phyloP scores from a whole-genome alignment of 495 filamentous ascomycete genomes.

The Podospora pseudopauciseta region DNA sequence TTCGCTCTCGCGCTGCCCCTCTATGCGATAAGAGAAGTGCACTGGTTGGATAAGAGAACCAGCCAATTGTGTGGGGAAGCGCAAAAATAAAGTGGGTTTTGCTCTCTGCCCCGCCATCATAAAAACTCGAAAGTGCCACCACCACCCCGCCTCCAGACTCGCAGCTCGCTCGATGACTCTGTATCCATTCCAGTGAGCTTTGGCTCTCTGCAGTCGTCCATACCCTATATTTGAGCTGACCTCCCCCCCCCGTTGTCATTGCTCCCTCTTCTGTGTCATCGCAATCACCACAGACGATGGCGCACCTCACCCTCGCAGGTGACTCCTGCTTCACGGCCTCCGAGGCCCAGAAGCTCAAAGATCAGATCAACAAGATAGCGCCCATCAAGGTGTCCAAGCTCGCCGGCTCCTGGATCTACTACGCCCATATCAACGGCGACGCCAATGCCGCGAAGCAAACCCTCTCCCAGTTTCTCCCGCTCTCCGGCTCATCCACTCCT shows the following conservation, averaged over 20 bases:
- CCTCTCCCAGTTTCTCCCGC: constrained; percentile 42
- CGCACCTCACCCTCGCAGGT: constrained; percentile 39
- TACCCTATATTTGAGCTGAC: neutral
- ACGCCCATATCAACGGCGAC: constrained; percentile 42
- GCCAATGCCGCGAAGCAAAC: constrained; percentile 31
- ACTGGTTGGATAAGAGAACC: neutral
- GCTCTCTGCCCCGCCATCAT: constrained; percentile 12
- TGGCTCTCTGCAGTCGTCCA: constrained; percentile 22
- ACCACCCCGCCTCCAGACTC: constrained; percentile 22
- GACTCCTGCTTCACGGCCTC: constrained; percentile 50
- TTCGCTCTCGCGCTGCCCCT: neutral
- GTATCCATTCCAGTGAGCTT: constrained; percentile 17
- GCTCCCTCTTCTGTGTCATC: constrained; percentile 7
- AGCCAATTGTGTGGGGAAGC: neutral
- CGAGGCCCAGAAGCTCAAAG: constrained; percentile 48
- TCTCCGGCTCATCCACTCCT: constrained; percentile 23
- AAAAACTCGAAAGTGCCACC: constrained; percentile 19
- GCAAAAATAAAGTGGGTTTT: neutral
- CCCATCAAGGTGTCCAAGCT: constrained; percentile 41
- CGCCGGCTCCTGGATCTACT: constrained; percentile 51
- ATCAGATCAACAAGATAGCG: constrained; percentile 43
- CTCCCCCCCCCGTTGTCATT: neutral
- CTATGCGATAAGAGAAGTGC: neutral
- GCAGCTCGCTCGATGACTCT: constrained; percentile 13
- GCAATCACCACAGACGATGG: constrained; percentile 21